Base-by-base conservation (phyloP, 768 basidiomycete genomes). In the Boletus sp. region DNA sequence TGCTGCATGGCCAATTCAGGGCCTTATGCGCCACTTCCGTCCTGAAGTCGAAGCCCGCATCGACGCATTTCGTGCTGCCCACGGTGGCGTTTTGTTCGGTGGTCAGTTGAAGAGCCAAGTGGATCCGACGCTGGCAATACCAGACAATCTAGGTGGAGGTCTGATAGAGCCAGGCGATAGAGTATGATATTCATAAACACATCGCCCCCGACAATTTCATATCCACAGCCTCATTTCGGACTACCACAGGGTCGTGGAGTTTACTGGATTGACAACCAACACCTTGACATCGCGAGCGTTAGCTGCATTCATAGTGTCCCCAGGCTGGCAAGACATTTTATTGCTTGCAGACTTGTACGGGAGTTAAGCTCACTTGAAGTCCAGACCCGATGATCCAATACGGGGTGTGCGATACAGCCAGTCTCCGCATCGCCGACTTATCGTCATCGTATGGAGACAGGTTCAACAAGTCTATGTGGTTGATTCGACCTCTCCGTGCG, bases 1-100 rank as follows among this genome's bases (percentile, higher is more conserved):
- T 10, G 95, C 96, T 17, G 96, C 96, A 5, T 98, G 96, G 96
- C 96, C 95, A 7, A 95, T 98, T 57, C 96, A 98, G 70, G 96
- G 94, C 47, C 83, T 98, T 56, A 93, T 98, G 89, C 87, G 92
- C 54, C 91, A 97, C 73, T 98, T 97, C 88, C 85, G 94, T 59
- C 96, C 95, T 2, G 86, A 94, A 65, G 93, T 98, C 39, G 96
- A 98, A 74, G 77, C 79, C 49, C 89, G 95, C 50, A 92, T 98
- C 56, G 82, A 82, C 4, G 76, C 81, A 17, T 98, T 85, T 81
- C 80, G 89, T 52, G 79, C 79, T 47, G 72, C 76, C 50, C 79
- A 94, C 54, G 95, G 94, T 1, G 80, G 83, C 25, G 95, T 97
- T 47, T 78, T 92, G 51, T 96, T 97, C 62, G 95, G 96, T 50